phyloP scores from a whole-genome alignment of 148 eudicot genomes.

The Dysphania ambrosioides region DNA sequence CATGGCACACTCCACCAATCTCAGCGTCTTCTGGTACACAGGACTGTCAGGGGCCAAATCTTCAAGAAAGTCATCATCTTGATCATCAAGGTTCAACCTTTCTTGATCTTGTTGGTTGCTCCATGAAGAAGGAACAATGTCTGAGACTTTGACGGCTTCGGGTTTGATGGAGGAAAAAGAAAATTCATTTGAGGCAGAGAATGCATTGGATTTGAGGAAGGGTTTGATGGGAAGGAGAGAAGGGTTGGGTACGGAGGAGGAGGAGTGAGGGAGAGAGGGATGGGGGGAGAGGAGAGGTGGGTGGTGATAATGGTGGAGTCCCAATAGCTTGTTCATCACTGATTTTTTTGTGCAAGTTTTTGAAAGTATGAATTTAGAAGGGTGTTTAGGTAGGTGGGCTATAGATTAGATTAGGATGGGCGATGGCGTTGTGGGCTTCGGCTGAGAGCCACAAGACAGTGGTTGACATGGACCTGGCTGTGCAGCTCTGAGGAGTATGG shows the following conservation, averaged over 20 bases:
- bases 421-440: too few species aligned
- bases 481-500: too few species aligned
- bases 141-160: conserved; percentile 26
- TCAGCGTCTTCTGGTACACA: conserved; percentile 65
- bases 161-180: conserved; percentile 19
- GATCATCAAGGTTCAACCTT: background rate
- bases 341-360: background rate
- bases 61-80: conserved; percentile 29
- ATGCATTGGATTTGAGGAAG: conserved; percentile 7
- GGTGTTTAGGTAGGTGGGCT: background rate
- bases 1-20: conserved; percentile 94
- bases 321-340: conserved; percentile 7
- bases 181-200: conserved; percentile 6
- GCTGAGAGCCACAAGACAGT: too few species aligned
- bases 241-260: conserved; percentile 2
- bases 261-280: background rate
- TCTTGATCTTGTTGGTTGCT: conserved; percentile 21
- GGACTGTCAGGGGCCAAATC: conserved; percentile 60
- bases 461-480: too few species aligned
- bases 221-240: background rate
- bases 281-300: background rate
- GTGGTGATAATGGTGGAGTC: conserved; percentile 22
- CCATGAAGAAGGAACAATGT: conserved; percentile 26
- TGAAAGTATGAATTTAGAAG: background rate
- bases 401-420: too few species aligned